Percentiles rank a stretch among this genome's conserved stretches.
Evolutionary conservation across 2,329 filamentous ascomycete genomes (phyloP).

Genomic region (Beauveria sp.): DNA sequence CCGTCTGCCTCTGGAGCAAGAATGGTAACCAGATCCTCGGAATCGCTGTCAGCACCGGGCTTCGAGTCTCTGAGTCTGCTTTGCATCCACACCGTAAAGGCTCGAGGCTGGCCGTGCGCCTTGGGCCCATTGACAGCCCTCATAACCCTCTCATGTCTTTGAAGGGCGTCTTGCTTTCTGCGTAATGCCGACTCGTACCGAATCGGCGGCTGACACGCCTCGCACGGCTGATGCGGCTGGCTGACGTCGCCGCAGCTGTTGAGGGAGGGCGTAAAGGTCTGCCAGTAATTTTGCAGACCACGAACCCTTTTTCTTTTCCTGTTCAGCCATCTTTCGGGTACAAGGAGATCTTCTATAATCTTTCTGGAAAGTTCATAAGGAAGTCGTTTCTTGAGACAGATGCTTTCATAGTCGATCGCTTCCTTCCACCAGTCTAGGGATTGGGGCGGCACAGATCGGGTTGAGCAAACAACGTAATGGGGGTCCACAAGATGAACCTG

Average conservation of each 20-base stretch:
- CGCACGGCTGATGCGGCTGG: no score
- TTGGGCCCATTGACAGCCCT: not conserved
- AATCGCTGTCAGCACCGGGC: not conserved
- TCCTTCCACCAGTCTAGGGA: not conserved
- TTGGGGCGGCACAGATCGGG: not conserved
- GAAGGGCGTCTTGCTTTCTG: no score
- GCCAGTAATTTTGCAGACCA: no score
- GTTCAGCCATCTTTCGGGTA: no score
- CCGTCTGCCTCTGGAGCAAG: not conserved
- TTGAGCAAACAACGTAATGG: not conserved
- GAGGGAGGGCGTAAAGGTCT: no score
- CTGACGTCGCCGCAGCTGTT: no score
- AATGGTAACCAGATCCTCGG: not conserved
- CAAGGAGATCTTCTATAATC: not conserved
- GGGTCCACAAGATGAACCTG: conserved; percentile 4
- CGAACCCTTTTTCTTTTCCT: no score
- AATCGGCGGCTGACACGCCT: no score
- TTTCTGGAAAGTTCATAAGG: not conserved
- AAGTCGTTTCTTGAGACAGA: not conserved
- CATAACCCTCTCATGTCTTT: not conserved
- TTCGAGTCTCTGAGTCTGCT: not conserved
- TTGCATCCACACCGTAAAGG: not conserved
- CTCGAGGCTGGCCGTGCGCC: not conserved
- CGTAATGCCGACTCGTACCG: no score
- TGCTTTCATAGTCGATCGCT: not conserved